A percentile compares a stretch with the other conserved stretches of the same genome.
These are phyloP conservation scores for Russula abietina DNA, from an alignment of 768 basidiomycete species.

Conservation along the genomic window DNA sequence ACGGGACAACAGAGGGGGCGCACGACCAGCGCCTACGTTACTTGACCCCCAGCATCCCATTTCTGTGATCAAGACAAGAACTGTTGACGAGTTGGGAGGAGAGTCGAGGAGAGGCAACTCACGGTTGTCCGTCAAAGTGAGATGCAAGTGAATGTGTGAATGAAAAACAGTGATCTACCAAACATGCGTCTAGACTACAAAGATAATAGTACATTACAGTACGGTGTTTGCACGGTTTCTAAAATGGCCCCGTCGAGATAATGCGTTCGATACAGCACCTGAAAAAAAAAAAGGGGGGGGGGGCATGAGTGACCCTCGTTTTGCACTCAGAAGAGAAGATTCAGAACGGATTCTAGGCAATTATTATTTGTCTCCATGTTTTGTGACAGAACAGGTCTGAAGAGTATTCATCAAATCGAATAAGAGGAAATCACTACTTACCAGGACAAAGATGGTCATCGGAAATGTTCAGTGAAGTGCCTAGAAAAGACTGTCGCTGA, in stretches of 20 bases:
- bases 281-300: neutral
- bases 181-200: constrained; percentile 17
- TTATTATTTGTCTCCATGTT: constrained; percentile 47
- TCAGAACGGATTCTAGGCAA: constrained; percentile 41
- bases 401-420: constrained; percentile 41
- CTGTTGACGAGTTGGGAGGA: neutral
- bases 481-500: constrained; percentile 19
- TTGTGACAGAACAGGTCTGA: constrained; percentile 66
- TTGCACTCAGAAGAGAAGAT: neutral
- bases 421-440: constrained; percentile 21
- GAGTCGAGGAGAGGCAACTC: neutral
- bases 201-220: constrained; percentile 12
- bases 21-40: neutral
- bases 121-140: neutral
- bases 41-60: neutral
- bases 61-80: neutral
- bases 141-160: neutral
- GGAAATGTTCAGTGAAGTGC: neutral
- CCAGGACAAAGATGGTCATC: neutral
- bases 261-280: neutral
- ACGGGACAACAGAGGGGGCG: neutral
- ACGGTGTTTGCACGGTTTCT: neutral
- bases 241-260: neutral
- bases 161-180: constrained; percentile 10
- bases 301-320: neutral